phyloP scores from a whole-genome alignment of 257 asterid genomes.

The Orobanche coerulescens region DNA sequence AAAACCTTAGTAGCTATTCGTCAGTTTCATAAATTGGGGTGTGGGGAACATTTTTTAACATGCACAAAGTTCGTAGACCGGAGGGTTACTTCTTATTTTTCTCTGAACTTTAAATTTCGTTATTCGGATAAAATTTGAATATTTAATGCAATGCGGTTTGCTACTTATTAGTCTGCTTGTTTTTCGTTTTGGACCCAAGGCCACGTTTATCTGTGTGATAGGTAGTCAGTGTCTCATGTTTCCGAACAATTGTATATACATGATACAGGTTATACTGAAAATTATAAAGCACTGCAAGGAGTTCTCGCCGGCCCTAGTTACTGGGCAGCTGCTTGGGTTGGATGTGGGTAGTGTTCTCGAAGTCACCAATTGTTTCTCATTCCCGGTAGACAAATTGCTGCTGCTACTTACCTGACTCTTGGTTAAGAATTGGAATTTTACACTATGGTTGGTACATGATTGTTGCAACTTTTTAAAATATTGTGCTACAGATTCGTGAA shows the following conservation, averaged over 20 bases:
- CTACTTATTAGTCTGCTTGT: neutral
- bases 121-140: neutral
- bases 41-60: neutral
- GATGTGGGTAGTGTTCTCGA: slow-evolving; percentile 98
- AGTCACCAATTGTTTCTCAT: slow-evolving; percentile 94
- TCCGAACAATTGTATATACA: neutral
- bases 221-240: neutral
- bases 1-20: neutral
- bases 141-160: neutral
- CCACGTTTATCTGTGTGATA: neutral
- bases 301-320: slow-evolving; percentile 85
- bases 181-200: neutral
- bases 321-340: slow-evolving; percentile 94
- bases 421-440: neutral
- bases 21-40: neutral
- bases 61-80: neutral
- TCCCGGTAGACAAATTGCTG: slow-evolving; percentile 55
- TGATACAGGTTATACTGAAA: slow-evolving; percentile 72
- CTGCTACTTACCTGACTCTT: neutral
- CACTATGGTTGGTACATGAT: neutral
- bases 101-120: neutral
- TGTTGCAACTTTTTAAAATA: neutral
- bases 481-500: slow-evolving; percentile 58
- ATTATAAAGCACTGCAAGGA: slow-evolving; percentile 96
- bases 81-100: neutral